These are phyloP conservation scores for Phalaenopsis equestris DNA, from an alignment of 106 monocot genomes.

Conservation along the genomic window DNA sequence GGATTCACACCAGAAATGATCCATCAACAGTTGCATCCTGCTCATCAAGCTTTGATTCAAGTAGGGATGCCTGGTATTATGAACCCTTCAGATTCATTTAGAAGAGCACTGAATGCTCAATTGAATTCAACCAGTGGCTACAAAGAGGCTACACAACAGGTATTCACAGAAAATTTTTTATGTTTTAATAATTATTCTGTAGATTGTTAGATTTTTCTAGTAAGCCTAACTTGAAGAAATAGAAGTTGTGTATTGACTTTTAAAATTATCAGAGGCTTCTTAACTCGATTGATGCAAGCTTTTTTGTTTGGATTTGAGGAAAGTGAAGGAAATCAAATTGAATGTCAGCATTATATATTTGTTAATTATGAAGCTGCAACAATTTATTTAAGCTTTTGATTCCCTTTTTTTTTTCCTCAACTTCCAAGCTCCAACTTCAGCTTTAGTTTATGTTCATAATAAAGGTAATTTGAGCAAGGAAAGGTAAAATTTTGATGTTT, in stretches of 20 bases:
- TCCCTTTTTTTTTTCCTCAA: neutral
- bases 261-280: neutral
- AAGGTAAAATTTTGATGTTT: too few species aligned
- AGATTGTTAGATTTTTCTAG: neutral
- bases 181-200: neutral
- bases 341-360: neutral
- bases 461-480: neutral
- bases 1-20: conserved; percentile 44
- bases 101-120: conserved; percentile 33
- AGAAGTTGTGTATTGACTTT: neutral
- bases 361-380: neutral
- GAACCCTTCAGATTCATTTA: conserved; percentile 36
- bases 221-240: too few species aligned
- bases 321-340: neutral
- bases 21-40: conserved; percentile 26
- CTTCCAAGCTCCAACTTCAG: neutral
- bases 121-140: conserved; percentile 24
- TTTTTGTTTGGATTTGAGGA: neutral
- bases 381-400: neutral
- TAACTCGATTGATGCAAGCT: neutral
- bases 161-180: neutral
- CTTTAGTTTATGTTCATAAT: neutral
- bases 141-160: conserved; percentile 28
- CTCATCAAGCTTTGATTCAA: conserved; percentile 40
- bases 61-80: conserved; percentile 25